A percentile compares a stretch with the other conserved stretches of the same genome.
Evolutionary conservation across 1,284 basidiomycete species (phyloP).

Genomic region (Ganoderma multipileum): DNA sequence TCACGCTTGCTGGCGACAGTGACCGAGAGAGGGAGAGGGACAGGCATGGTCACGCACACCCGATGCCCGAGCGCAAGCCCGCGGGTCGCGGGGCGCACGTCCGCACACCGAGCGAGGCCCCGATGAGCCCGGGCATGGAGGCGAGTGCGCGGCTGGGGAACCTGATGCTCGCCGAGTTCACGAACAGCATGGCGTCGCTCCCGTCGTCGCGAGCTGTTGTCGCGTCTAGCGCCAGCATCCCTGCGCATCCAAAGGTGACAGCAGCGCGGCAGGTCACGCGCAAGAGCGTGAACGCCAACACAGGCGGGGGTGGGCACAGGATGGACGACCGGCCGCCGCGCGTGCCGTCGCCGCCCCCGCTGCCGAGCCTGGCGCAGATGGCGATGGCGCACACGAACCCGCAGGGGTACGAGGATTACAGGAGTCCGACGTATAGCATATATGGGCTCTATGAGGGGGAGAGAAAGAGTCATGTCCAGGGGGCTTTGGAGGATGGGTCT

Average conservation of each 20-base stretch:
- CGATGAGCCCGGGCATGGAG: slow-evolving; percentile 44
- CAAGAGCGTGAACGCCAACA: slow-evolving; percentile 30
- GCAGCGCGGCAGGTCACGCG: slow-evolving; percentile 25
- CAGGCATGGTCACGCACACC: neutral
- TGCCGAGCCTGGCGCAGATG: slow-evolving; percentile 81
- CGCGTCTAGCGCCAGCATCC: slow-evolving; percentile 18
- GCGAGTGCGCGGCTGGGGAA: slow-evolving; percentile 59
- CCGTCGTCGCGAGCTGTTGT: slow-evolving; percentile 41
- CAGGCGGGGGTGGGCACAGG: slow-evolving; percentile 22
- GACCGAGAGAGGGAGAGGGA: slow-evolving; percentile 19
- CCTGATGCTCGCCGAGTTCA: slow-evolving; percentile 65
- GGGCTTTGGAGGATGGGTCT: slow-evolving; percentile 28
- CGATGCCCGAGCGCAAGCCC: neutral
- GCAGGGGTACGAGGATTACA: slow-evolving; percentile 67
- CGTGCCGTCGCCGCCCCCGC: slow-evolving; percentile 76
- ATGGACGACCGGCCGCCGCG: slow-evolving; percentile 71
- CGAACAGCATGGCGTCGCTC: slow-evolving; percentile 44
- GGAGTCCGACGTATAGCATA: slow-evolving; percentile 82
- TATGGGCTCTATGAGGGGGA: slow-evolving; percentile 75
- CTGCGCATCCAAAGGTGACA: slow-evolving; percentile 3
- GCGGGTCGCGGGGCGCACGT: slow-evolving; percentile 11
- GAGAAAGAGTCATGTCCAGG: slow-evolving; percentile 56
- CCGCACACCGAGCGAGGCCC: slow-evolving; percentile 32
- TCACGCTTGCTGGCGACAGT: slow-evolving; percentile 60
- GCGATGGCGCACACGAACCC: slow-evolving; percentile 67